A percentile compares a stretch with the other conserved stretches of the same genome.
phyloP scores from a whole-genome alignment of 306 rosid species.

The Purshia tridentata region DNA sequence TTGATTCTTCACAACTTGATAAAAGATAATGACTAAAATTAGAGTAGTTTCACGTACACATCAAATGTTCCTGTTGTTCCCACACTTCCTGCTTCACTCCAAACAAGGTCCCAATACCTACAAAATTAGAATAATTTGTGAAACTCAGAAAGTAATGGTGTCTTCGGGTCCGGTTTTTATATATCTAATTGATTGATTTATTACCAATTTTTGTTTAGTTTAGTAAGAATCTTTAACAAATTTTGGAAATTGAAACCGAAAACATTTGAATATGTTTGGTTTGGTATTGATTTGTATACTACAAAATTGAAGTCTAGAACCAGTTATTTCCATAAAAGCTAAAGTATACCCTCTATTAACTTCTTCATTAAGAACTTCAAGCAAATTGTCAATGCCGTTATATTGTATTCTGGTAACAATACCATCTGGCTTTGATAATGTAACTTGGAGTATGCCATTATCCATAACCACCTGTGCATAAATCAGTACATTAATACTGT shows the following conservation, averaged over 20 bases:
- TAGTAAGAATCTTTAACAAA: no score
- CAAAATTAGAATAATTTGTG: background rate
- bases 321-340: no score
- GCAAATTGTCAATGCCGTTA: conserved; percentile 65
- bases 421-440: conserved; percentile 72
- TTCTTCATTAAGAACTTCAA: conserved; percentile 67
- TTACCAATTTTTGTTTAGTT: no score
- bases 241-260: no score
- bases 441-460: conserved; percentile 68
- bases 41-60: conserved; percentile 41
- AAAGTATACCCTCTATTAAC: conserved; percentile 52
- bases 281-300: no score
- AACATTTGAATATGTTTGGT: no score
- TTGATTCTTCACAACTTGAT: no score
- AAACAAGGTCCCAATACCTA: conserved; percentile 95
- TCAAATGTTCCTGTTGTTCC: conserved; percentile 66
- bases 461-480: conserved; percentile 68
- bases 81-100: conserved; percentile 55
- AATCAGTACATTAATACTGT: no score
- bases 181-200: no score
- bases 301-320: no score
- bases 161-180: no score
- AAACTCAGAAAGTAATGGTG: no score
- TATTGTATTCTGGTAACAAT: conserved; percentile 62
- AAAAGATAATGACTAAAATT: background rate